Conservation (phyloP, 345 rosid species). For the Syzygium aromaticum region DNA sequence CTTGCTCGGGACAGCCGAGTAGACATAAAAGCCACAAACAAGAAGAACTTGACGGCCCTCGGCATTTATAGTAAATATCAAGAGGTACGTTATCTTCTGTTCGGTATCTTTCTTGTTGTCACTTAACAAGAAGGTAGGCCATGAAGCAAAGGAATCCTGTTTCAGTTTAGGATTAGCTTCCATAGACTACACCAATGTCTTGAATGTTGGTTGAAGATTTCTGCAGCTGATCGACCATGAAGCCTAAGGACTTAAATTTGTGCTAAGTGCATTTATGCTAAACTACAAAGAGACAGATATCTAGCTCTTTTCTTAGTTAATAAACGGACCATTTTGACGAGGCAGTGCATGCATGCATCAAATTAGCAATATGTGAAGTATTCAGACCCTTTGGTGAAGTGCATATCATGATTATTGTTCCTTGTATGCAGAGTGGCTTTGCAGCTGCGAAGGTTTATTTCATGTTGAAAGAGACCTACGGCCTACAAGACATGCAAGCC, state of each 20-base stretch:
- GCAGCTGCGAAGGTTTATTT: slow-evolving; percentile 15
- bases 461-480: slow-evolving; percentile 12
- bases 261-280: neutral
- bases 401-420: neutral
- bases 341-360: neutral
- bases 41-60: slow-evolving; percentile 6
- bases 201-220: neutral
- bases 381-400: neutral
- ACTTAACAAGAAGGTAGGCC: neutral
- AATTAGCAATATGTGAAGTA: neutral
- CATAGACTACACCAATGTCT: neutral
- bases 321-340: neutral
- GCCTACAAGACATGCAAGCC: slow-evolving; percentile 10
- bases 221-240: neutral
- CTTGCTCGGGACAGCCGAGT: neutral
- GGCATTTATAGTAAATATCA: slow-evolving; percentile 4
- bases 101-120: neutral
- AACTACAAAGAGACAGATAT: neutral
- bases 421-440: slow-evolving; percentile 8
- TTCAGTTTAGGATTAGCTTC: neutral
- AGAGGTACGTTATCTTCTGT: neutral
- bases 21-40: neutral
- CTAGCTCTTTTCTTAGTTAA: neutral
- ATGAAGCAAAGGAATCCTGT: neutral
- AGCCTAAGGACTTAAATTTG: neutral